Percentiles rank a stretch among this genome's conserved stretches.
phyloP scores from a whole-genome alignment of 441 rosid genomes.

The Erodium trifolium region DNA sequence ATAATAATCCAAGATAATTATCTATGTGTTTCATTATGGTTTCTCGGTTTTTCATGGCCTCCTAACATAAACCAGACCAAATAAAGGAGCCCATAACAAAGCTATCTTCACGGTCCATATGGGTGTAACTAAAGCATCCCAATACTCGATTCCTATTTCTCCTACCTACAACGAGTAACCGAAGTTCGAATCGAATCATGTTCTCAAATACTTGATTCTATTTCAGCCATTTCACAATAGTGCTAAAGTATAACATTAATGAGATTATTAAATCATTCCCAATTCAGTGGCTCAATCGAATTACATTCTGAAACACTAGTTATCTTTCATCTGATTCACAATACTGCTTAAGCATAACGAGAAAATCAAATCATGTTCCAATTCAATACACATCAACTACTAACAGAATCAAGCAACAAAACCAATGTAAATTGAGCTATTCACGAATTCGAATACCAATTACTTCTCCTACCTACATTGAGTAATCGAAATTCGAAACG shows the following conservation, averaged over 20 bases:
- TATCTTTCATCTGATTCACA: neutral
- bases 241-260: no score
- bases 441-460: no score
- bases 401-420: neutral
- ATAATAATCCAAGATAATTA: neutral
- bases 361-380: neutral
- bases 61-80: neutral
- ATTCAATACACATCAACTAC: neutral
- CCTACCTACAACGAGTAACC: no score
- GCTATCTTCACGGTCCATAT: neutral
- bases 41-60: neutral
- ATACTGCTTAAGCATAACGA: neutral
- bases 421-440: no score
- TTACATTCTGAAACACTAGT: no score
- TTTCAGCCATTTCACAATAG: no score
- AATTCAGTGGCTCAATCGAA: no score
- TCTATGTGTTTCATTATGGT: neutral
- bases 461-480: no score
- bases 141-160: neutral
- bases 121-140: neutral
- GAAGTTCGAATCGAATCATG: no score
- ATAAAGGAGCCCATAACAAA: neutral
- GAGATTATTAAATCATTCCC: no score
- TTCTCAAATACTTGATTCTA: no score
- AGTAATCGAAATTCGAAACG: no score